Evolutionary conservation across 2,329 filamentous ascomycete genomes (phyloP).

Genomic region (Aspergillus carbonarius): DNA sequence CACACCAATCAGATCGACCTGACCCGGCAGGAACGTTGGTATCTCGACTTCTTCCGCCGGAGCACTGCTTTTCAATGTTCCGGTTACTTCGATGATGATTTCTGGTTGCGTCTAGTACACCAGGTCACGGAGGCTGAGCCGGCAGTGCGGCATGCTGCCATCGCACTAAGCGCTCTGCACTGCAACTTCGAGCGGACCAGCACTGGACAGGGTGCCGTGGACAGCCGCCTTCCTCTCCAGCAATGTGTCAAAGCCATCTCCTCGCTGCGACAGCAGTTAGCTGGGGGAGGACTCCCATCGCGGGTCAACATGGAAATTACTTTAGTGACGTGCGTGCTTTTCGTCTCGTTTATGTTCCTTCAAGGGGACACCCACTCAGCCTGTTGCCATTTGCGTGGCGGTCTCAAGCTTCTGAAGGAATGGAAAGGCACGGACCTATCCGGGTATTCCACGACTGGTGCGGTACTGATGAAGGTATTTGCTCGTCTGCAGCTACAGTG

Average conservation of each 20-base stretch:
- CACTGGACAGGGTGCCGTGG: background rate
- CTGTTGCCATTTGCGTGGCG: constrained; percentile 11
- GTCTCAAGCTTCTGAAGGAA: constrained; percentile 5
- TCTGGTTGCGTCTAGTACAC: constrained; percentile 20
- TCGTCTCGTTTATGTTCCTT: constrained; percentile 17
- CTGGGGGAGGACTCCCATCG: background rate
- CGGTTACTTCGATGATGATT: constrained; percentile 10
- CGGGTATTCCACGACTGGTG: background rate
- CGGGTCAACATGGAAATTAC: constrained; percentile 12
- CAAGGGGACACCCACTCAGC: constrained; percentile 13
- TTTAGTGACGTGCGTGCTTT: constrained; percentile 17
- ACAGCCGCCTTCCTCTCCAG: background rate
- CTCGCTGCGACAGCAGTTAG: background rate
- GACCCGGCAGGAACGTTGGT: background rate
- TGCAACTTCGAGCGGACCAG: constrained; percentile 18
- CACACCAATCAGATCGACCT: background rate
- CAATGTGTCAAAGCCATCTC: background rate
- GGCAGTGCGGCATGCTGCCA: constrained; percentile 26
- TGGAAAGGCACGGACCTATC: background rate
- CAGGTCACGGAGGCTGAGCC: constrained; percentile 19
- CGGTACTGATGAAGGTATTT: constrained; percentile 10
- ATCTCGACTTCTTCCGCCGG: constrained; percentile 1
- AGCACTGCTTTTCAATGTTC: background rate
- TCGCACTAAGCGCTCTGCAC: constrained; percentile 27
- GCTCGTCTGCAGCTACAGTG: constrained; percentile 12